A percentile compares a stretch with the other conserved stretches of the same genome.
Conservation (phyloP, 768 basidiomycete genomes). For the Coprinopsis sp. region DNA sequence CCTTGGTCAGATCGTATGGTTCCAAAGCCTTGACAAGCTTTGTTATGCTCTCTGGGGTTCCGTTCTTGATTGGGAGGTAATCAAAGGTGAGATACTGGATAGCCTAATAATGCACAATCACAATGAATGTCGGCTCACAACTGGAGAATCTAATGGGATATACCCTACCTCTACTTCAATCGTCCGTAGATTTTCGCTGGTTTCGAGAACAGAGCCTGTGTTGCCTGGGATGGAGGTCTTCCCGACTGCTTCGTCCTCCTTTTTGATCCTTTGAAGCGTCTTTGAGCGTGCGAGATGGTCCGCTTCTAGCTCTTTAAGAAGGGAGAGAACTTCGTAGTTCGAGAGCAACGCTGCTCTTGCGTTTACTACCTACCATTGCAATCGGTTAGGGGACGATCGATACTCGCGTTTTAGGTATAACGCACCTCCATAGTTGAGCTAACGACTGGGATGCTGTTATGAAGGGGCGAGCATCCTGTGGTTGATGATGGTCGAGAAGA, state of each 20-base stretch:
- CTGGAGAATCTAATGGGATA: background rate
- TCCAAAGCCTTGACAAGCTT: slow-evolving; percentile 64
- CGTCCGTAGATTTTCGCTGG: slow-evolving; percentile 78
- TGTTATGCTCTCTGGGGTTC: slow-evolving; percentile 61
- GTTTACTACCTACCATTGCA: slow-evolving; percentile 68
- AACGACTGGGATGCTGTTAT: too few species aligned
- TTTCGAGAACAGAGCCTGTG: slow-evolving; percentile 36
- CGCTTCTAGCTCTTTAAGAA: slow-evolving; percentile 71
- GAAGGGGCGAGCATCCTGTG: too few species aligned
- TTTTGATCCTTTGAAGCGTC: slow-evolving; percentile 68
- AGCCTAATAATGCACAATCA: slow-evolving; percentile 45
- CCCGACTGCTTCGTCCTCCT: slow-evolving; percentile 60
- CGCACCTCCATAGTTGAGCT: too few species aligned
- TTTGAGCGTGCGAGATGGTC: slow-evolving; percentile 70
- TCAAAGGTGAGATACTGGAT: slow-evolving; percentile 79
- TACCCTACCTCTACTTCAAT: slow-evolving; percentile 73
- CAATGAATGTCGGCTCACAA: background rate
- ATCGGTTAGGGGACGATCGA: too few species aligned
- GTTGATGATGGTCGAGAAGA: too few species aligned
- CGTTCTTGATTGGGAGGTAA: slow-evolving; percentile 62
- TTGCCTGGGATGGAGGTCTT: slow-evolving; percentile 10
- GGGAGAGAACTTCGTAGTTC: slow-evolving; percentile 79
- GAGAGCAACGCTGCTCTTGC: slow-evolving; percentile 77
- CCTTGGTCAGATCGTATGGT: slow-evolving; percentile 74
- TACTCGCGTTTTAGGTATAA: too few species aligned